Evolutionary conservation across 2,329 filamentous ascomycete genomes (phyloP).

Genomic region (Fusarium sp.): DNA sequence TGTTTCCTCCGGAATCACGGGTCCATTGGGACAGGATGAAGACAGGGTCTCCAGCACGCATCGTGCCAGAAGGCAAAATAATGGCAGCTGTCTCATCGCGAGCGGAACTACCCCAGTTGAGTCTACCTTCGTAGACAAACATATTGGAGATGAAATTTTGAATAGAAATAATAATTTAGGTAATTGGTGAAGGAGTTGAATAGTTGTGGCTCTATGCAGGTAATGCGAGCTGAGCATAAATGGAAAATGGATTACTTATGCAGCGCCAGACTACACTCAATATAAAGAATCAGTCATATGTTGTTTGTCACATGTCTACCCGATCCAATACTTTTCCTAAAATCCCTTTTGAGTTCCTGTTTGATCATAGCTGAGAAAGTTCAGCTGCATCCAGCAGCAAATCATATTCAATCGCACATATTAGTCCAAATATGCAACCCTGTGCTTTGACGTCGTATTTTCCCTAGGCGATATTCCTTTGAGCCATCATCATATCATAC

Average conservation of each 20-base stretch:
- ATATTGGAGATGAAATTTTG: not conserved
- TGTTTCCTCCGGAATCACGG: not conserved
- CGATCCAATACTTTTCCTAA: accelerated
- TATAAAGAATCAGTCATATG: not conserved
- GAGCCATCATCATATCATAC: not conserved
- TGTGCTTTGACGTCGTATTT: too few relatives aligned
- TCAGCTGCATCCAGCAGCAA: not conserved
- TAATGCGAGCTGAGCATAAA: too few relatives aligned
- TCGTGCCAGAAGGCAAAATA: constrained; percentile 20
- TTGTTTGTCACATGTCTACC: accelerated
- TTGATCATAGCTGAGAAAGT: not conserved
- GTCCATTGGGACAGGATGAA: constrained; percentile 35
- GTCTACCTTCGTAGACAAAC: constrained; percentile 34
- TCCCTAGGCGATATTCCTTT: not conserved
- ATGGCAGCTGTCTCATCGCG: constrained; percentile 29
- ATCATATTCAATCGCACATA: too few relatives aligned
- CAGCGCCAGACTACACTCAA: not conserved
- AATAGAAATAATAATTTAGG: accelerated
- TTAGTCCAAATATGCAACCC: not conserved
- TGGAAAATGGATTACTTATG: not conserved
- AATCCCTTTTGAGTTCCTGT: not conserved
- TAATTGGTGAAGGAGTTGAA: not conserved
- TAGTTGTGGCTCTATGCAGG: accelerated
- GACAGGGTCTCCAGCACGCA: constrained; percentile 20
- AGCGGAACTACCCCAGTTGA: constrained; percentile 27